Evolutionary conservation across 768 basidiomycete species (phyloP), one percentile per base, ranked within the genome.

Genomic region (Kwoniella sp.): DNA sequence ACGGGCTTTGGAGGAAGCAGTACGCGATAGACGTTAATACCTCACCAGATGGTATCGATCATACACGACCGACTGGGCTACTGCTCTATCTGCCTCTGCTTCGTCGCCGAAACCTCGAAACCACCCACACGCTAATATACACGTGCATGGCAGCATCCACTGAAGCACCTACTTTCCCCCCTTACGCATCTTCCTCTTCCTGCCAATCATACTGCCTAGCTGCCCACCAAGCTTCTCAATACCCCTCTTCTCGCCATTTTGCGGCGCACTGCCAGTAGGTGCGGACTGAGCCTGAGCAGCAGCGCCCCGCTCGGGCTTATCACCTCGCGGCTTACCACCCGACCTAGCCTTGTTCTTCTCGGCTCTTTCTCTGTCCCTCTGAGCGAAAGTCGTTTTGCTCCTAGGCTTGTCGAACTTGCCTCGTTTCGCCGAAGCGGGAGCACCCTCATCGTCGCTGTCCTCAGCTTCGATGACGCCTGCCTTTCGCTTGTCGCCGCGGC

Each of bases 1-100:
- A 86, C 87, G 14, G 89, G 87, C 0, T 81, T 85, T 50, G 89
- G 89, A 26, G 83, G 88, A 23, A 86, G 88, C 3, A 83, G 74
- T 56, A 83, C 84, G 23, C 79, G 88, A 55, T 89, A 49, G 38
- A 6, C 6, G 37, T 20, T 22, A 38, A 38, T 20, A 12, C 17
- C 27, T n/a, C n/a, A n/a, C n/a, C n/a, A n/a, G n/a, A n/a, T n/a
- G n/a, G n/a, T n/a, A n/a, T n/a, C n/a, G n/a, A n/a, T n/a, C n/a
- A n/a, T n/a, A n/a, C n/a, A n/a, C n/a, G n/a, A n/a, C n/a, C n/a
- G n/a, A n/a, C n/a, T n/a, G n/a, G n/a, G n/a, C n/a, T n/a, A n/a
- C n/a, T n/a, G n/a, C n/a, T n/a, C n/a, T n/a, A n/a, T n/a, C n/a
- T n/a, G n/a, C n/a, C n/a, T n/a, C n/a, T n/a, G n/a, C n/a, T n/a